Conservation (phyloP, 2,329 filamentous ascomycete genomes). For the Septoria linicola region DNA sequence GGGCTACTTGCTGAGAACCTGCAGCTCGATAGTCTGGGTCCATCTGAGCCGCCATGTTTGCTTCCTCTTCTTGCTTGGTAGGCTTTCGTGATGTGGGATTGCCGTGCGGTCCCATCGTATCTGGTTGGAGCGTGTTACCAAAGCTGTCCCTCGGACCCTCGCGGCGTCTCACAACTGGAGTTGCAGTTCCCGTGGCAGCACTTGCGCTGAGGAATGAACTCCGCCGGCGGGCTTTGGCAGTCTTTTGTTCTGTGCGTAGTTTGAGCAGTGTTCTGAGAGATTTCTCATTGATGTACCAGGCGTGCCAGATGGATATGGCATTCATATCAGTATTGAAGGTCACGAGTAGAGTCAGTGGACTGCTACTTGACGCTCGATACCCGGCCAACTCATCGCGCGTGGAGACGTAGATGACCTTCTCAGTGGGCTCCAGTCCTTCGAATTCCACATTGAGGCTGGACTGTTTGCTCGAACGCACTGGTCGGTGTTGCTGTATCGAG, state of each 20-base stretch:
- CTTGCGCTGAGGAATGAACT: slow-evolving; percentile 61
- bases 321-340: slow-evolving; percentile 76
- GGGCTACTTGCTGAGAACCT: slow-evolving; percentile 50
- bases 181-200: slow-evolving; percentile 68
- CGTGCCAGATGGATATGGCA: slow-evolving; percentile 80
- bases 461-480: slow-evolving; percentile 27
- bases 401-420: slow-evolving; percentile 83
- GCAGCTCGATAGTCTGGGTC: slow-evolving; percentile 48
- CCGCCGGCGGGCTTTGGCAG: slow-evolving; percentile 57
- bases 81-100: slow-evolving; percentile 30
- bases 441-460: slow-evolving; percentile 45
- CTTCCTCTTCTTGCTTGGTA: slow-evolving; percentile 43
- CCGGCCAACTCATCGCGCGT: slow-evolving; percentile 58
- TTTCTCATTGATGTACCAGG: slow-evolving; percentile 72
- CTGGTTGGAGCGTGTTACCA: slow-evolving; percentile 50
- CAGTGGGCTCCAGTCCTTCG: slow-evolving; percentile 69
- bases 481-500: slow-evolving; percentile 32
- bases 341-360: slow-evolving; percentile 67
- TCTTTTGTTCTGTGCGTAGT: slow-evolving; percentile 40
- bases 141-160: slow-evolving; percentile 75
- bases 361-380: slow-evolving; percentile 26
- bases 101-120: slow-evolving; percentile 24
- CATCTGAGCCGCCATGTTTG: slow-evolving; percentile 50
- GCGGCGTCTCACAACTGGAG: slow-evolving; percentile 64
- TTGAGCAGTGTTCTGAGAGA: slow-evolving; percentile 48